Evolutionary conservation across 2,329 filamentous ascomycete species (phyloP).

Genomic region (Cladosporium sp.): DNA sequence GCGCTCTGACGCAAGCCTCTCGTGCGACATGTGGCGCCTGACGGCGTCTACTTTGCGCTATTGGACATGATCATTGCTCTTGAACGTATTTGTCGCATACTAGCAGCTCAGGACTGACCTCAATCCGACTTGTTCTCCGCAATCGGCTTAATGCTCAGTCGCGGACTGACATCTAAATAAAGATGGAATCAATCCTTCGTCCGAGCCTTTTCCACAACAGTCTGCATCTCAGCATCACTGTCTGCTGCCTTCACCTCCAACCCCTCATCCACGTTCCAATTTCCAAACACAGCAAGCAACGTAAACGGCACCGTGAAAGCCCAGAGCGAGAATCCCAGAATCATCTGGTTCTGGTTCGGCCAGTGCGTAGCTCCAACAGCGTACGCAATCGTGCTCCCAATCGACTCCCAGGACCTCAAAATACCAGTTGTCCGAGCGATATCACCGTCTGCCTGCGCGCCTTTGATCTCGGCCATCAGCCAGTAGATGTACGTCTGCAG

Average conservation of each 20-base stretch:
- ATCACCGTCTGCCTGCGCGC: conserved; percentile 29
- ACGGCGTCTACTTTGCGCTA: no score
- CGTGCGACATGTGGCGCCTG: no score
- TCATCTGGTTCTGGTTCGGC: conserved; percentile 31
- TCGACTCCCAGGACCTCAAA: conserved; percentile 31
- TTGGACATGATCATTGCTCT: no score
- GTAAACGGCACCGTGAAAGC: conserved; percentile 24
- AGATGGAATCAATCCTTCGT: not conserved
- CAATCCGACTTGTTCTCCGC: no score
- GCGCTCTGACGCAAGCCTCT: no score
- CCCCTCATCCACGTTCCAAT: conserved; percentile 15
- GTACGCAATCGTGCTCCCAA: conserved; percentile 32
- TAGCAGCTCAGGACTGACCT: no score
- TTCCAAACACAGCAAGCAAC: conserved; percentile 17
- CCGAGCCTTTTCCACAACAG: not conserved
- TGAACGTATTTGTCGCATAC: no score
- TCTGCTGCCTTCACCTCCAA: conserved; percentile 2
- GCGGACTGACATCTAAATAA: no score
- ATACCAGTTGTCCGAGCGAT: conserved; percentile 32
- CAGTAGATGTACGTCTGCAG: conserved; percentile 25
- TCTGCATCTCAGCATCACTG: conserved; percentile 14
- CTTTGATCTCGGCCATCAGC: conserved; percentile 25
- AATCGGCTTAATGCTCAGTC: no score
- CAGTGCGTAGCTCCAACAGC: conserved; percentile 30
- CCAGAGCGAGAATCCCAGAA: conserved; percentile 30